Evolutionary conservation across 352 stramenopile genomes (phyloP).

Genomic region (Phytophthora europaea): DNA sequence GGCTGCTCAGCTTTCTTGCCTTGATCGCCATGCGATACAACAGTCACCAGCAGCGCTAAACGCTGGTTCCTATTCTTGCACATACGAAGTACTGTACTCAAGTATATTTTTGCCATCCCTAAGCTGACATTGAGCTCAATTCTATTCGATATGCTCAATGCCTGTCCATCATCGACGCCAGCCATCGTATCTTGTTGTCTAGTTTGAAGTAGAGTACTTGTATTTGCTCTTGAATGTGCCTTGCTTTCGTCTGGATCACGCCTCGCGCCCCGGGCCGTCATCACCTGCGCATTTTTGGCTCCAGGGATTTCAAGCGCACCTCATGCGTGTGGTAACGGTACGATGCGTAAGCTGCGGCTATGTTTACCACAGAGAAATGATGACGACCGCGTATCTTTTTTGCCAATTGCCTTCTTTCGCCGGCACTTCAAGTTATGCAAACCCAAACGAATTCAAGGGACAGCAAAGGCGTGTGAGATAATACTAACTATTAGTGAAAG

Average conservation of each 20-base stretch:
- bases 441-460: too few relatives aligned
- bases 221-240: too few relatives aligned
- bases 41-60: slow-evolving; percentile 37
- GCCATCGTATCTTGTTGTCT: too few relatives aligned
- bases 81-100: not conserved
- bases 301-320: not conserved
- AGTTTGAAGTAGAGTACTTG: too few relatives aligned
- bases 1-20: slow-evolving; percentile 39
- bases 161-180: too few relatives aligned
- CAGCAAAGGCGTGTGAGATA: too few relatives aligned
- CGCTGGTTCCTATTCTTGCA: not conserved
- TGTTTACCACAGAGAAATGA: slow-evolving; percentile 16
- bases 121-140: too few relatives aligned
- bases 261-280: slow-evolving; percentile 8
- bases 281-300: slow-evolving; percentile 16
- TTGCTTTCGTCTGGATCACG: slow-evolving; percentile 2
- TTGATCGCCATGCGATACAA: slow-evolving; percentile 49
- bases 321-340: slow-evolving; percentile 4
- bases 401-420: not conserved
- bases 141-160: too few relatives aligned
- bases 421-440: not conserved
- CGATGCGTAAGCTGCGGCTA: slow-evolving; percentile 10
- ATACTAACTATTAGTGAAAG: too few relatives aligned
- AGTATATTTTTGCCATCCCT: too few relatives aligned
- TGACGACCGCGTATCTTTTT: slow-evolving; percentile 7